A percentile compares a stretch with the other conserved stretches of the same genome.
Evolutionary conservation across 805 yeast species (phyloP).

Genomic region (Candida ficus): DNA sequence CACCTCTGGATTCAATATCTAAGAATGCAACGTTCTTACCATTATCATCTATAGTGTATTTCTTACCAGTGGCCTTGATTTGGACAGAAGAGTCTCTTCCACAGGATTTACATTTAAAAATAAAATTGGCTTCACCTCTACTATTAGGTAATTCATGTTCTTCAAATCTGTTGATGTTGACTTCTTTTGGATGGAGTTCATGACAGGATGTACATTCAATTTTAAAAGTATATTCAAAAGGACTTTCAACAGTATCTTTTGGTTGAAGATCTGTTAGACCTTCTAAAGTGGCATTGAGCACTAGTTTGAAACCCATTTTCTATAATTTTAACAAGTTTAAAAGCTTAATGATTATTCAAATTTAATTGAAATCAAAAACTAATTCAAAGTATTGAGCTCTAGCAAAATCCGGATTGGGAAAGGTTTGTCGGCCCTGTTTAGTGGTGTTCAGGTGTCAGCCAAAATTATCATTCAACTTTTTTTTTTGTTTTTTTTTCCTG

Average conservation of each 20-base stretch:
- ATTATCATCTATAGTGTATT: constrained; percentile 31
- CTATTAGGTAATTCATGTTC: constrained; percentile 60
- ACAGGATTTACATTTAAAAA: constrained; percentile 71
- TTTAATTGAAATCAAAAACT: neutral
- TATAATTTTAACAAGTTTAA: too few relatives aligned
- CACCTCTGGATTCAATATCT: constrained; percentile 81
- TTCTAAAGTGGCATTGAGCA: constrained; percentile 31
- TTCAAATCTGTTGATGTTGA: constrained; percentile 64
- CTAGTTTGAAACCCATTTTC: constrained; percentile 25
- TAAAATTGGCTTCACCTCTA: constrained; percentile 80
- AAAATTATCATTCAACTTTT: neutral
- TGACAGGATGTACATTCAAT: constrained; percentile 77
- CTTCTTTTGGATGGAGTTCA: constrained; percentile 66
- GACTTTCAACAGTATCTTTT: constrained; percentile 50
- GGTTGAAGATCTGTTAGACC: constrained; percentile 44
- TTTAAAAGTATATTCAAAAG: constrained; percentile 72
- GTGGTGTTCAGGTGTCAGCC: neutral
- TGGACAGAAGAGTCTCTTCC: constrained; percentile 24
- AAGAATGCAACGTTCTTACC: constrained; percentile 46
- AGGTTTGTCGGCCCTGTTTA: neutral
- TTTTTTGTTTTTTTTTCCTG: too few relatives aligned
- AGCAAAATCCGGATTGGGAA: neutral
- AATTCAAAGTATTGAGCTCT: neutral
- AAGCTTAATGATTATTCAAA: neutral
- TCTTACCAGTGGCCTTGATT: constrained; percentile 21